phyloP scores from a whole-genome alignment of 257 asterid species.

The Galeopsis tetrahit region DNA sequence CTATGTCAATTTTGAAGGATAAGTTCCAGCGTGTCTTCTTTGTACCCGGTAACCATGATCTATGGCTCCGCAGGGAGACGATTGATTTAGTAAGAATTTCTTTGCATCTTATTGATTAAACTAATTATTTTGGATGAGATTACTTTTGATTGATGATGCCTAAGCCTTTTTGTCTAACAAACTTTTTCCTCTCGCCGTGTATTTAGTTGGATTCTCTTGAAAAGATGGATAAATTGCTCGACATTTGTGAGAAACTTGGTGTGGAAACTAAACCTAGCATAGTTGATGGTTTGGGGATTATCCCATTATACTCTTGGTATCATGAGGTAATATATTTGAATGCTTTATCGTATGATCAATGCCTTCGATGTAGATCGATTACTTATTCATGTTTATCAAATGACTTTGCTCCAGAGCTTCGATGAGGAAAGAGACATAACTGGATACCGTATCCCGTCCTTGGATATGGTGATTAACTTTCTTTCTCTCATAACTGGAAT shows the following conservation, averaged over 20 bases:
- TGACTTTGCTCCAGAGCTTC: slow-evolving; percentile 63
- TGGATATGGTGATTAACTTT: slow-evolving; percentile 96
- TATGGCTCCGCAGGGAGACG: slow-evolving; percentile 77
- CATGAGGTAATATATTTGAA: slow-evolving; percentile 68
- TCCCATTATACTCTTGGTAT: slow-evolving; percentile 89
- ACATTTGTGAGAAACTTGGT: slow-evolving; percentile 61
- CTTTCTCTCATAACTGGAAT: slow-evolving; percentile 49
- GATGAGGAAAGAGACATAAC: slow-evolving; percentile 80
- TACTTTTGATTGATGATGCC: neutral
- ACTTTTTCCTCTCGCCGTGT: slow-evolving; percentile 22
- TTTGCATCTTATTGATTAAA: slow-evolving; percentile 11
- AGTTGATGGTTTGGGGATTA: slow-evolving; percentile 68
- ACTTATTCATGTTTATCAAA: slow-evolving; percentile 7
- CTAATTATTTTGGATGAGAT: neutral
- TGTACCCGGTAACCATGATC: slow-evolving; percentile 91
- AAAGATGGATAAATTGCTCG: slow-evolving; percentile 73
- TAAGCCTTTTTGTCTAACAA: neutral
- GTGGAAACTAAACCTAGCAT: slow-evolving; percentile 71
- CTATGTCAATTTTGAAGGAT: slow-evolving; percentile 77
- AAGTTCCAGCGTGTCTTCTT: slow-evolving; percentile 70
- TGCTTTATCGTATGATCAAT: slow-evolving; percentile 1
- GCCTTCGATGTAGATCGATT: slow-evolving; percentile 26
- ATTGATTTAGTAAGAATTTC: slow-evolving; percentile 48
- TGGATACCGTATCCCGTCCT: slow-evolving; percentile 70
- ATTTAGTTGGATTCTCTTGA: slow-evolving; percentile 66